These are phyloP conservation scores for Bauhinia variegata DNA, from an alignment of 306 rosid genomes.

Conservation along the genomic window DNA sequence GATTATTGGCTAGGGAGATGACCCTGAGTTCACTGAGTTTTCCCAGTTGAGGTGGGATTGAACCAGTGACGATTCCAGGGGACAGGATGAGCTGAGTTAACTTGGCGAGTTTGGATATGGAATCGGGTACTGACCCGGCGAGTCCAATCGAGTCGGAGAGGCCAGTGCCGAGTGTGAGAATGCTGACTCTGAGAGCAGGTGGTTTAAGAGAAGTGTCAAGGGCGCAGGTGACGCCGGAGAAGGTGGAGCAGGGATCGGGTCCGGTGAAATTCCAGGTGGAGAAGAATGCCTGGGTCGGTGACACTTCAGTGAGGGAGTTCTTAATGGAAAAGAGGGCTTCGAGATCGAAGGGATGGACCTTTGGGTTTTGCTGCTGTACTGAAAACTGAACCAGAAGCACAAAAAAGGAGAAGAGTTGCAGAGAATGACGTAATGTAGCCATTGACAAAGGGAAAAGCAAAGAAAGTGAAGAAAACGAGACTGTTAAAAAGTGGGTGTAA, in stretches of 20 bases:
- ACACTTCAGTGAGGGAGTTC: constrained; percentile 59
- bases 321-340: constrained; percentile 59
- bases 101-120: constrained; percentile 58
- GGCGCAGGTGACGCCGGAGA: constrained; percentile 67
- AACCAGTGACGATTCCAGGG: constrained; percentile 79
- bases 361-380: constrained; percentile 16
- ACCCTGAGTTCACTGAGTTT: constrained; percentile 63
- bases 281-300: constrained; percentile 51
- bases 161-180: constrained; percentile 65
- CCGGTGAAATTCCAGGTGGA: constrained; percentile 78
- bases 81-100: constrained; percentile 75
- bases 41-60: constrained; percentile 59
- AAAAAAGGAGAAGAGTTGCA: constrained; percentile 14
- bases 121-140: constrained; percentile 59
- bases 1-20: constrained; percentile 64
- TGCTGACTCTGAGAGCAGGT: constrained; percentile 48
- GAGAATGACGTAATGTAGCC: not conserved
- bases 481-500: not conserved
- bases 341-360: constrained; percentile 49
- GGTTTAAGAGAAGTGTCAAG: constrained; percentile 8
- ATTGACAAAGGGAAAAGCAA: not conserved
- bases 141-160: constrained; percentile 46
- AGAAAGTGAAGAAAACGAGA: not conserved
- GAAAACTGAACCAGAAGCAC: constrained; percentile 22
- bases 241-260: constrained; percentile 71